phyloP scores from a whole-genome alignment of 2,329 filamentous ascomycete species.

The Truncatella angustata region DNA sequence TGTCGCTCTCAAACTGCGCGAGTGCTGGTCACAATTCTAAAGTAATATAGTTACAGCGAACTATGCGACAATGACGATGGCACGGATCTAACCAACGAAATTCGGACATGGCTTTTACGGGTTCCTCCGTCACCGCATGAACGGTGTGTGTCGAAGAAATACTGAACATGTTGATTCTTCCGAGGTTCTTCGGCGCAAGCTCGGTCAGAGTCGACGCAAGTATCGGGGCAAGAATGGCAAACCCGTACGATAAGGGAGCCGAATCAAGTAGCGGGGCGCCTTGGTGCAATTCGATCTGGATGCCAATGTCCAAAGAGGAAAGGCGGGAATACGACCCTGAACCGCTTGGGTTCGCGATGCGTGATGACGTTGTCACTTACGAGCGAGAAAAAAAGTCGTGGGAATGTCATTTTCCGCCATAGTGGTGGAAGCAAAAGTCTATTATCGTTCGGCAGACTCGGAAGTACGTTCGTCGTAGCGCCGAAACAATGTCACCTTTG shows the following conservation, averaged over 20 bases:
- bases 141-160: not conserved
- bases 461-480: not conserved
- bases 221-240: not conserved
- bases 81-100: no score
- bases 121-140: not conserved
- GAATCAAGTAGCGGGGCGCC: not conserved
- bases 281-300: not conserved
- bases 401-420: not conserved
- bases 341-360: not conserved
- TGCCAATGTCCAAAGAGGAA: slow-evolving; percentile 1
- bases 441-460: not conserved
- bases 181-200: slow-evolving; percentile 6
- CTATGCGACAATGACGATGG: no score
- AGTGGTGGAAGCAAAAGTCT: not conserved
- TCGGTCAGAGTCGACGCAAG: slow-evolving; percentile 3
- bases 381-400: not conserved
- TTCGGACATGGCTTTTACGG: not conserved
- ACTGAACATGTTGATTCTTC: not conserved
- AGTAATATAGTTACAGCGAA: no score
- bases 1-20: no score
- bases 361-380: slow-evolving; percentile 3
- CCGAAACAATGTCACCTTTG: not conserved
- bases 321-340: not conserved
- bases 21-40: no score
- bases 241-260: not conserved